Evolutionary conservation across 192 early-diverging fungal genomes (phyloP), one percentile per base, ranked within the genome.

Genomic region (Chytriomyces sp.): DNA sequence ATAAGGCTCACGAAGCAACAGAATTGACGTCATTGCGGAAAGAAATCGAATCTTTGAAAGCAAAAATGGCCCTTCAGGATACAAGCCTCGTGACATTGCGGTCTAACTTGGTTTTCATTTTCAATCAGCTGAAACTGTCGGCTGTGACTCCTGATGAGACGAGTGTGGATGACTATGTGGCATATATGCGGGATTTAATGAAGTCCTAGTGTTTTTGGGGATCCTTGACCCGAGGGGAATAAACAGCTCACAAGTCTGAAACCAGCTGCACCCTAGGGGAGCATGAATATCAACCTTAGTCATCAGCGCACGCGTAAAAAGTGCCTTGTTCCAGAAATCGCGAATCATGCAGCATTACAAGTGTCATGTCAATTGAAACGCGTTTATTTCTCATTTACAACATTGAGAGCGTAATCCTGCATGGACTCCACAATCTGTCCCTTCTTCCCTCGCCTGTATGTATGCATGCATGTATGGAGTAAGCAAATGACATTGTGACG

Each of bases 91-190:
- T 71, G 24, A 57, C n/a, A 8, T 71, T 71, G 50, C 46, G 69
- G 6, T n/a, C 48, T 4, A 71, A 71, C 35, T 60, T 71, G 69
- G 46, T 50, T 7, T 9, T 60, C 13, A 71, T 71, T 35, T 71
- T 71, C 26, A 60, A 71, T 60, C 69, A 71, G 24, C 47, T 71
- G 4, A 71, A 71, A 50, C 47, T 71, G 44, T 71, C 69, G 13
- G 57, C 69, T 2, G 35, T 71, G 7, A 71, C 69, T 53, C 69
- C 69, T 3, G 69, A 71, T 26, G 69, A 71, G 26, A 59, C 49
- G 9, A 35, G 23, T 28, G 69, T 71, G 20, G 69, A 71, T 53
- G 69, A 71, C 24, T 71, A 71, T 71, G 69, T 71, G 1, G 46
- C 69, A 5, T 13, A 20, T 5, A 26, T 71, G 8, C 46, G 69